phyloP scores from a whole-genome alignment of 163 green algal species.

The Scenedesmus sp. region DNA sequence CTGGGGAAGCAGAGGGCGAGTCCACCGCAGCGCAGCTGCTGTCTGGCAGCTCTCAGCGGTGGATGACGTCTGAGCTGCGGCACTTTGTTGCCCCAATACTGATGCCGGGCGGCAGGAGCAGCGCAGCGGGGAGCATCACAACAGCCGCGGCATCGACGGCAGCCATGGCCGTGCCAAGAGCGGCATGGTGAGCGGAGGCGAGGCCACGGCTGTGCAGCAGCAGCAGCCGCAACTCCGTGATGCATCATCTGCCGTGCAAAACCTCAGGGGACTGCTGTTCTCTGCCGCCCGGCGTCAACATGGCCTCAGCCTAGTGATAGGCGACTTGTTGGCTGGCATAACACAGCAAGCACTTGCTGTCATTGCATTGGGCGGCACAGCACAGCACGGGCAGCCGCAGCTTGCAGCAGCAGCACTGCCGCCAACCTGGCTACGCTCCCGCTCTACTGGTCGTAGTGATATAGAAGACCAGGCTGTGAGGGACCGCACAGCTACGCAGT shows the following conservation, averaged over 20 bases:
- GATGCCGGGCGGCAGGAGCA: background rate
- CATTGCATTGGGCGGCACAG: background rate
- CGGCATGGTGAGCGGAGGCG: too few relatives aligned
- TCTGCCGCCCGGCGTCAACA: background rate
- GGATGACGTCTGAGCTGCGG: background rate
- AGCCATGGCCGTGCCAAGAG: too few relatives aligned
- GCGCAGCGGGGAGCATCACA: background rate
- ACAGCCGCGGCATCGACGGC: background rate
- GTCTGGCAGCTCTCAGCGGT: background rate
- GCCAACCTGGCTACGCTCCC: background rate
- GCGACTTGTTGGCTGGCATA: background rate
- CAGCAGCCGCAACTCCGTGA: background rate
- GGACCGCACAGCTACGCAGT: background rate
- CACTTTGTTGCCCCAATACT: background rate
- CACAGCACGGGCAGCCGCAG: background rate
- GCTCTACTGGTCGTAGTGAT: background rate
- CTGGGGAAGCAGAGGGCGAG: too few relatives aligned
- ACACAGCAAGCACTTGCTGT: background rate
- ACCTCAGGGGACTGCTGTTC: background rate
- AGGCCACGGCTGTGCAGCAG: background rate
- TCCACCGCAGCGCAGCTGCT: background rate
- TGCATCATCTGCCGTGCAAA: too few relatives aligned
- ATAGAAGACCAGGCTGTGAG: background rate
- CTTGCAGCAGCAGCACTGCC: background rate
- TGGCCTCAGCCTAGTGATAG: slow-evolving; percentile 11